These are phyloP conservation scores for Chamaecrista fasciculata DNA, from an alignment of 306 rosid genomes.

Conservation along the genomic window DNA sequence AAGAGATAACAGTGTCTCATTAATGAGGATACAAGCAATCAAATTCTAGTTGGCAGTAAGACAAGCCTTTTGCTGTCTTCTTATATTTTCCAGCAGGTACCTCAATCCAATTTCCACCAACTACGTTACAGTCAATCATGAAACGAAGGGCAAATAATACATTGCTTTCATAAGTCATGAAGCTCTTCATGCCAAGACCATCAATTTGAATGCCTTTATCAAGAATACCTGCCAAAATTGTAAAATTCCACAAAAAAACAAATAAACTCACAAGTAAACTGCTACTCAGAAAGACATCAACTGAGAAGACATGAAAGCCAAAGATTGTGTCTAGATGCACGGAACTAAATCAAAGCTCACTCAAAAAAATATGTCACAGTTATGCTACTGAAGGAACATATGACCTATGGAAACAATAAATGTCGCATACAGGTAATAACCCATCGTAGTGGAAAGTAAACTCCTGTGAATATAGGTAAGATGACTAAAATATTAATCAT, in stretches of 20 bases:
- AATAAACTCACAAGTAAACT: conserved; percentile 2
- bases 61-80: conserved; percentile 48
- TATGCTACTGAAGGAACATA: conserved; percentile 9
- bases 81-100: conserved; percentile 75
- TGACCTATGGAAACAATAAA: conserved; percentile 11
- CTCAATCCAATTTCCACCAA: conserved; percentile 99
- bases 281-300: conserved; percentile 18
- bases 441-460: neutral
- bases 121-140: conserved; percentile 88
- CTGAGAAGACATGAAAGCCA: neutral
- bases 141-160: conserved; percentile 96
- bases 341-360: conserved; percentile 4
- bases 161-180: conserved; percentile 97
- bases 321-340: conserved; percentile 14
- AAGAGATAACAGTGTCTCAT: conserved; percentile 11
- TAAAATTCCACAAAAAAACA: conserved; percentile 26
- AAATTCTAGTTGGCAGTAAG: conserved; percentile 84
- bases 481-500: conserved; percentile 19
- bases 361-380: neutral
- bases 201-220: conserved; percentile 91
- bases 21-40: conserved; percentile 85
- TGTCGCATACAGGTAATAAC: conserved; percentile 16
- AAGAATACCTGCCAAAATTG: conserved; percentile 74
- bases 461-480: conserved; percentile 10
- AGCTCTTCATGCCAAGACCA: conserved; percentile 84